A percentile compares a stretch with the other conserved stretches of the same genome.
These are phyloP conservation scores for Sclerotinia glacialis DNA, from an alignment of 2,329 filamentous ascomycete species.

Conservation along the genomic window DNA sequence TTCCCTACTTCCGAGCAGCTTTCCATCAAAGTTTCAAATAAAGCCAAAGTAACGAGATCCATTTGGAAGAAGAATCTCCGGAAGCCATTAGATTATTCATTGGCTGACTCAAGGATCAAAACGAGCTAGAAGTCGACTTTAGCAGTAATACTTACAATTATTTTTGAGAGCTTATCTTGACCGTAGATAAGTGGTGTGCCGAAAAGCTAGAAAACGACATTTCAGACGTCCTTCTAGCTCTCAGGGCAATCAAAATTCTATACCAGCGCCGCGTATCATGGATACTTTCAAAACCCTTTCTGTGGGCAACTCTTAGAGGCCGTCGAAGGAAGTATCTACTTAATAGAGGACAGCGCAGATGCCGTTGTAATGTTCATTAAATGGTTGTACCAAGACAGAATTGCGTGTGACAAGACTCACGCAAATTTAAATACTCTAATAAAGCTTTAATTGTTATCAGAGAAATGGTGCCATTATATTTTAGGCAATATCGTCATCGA, in stretches of 20 bases:
- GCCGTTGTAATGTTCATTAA: conserved; percentile 14
- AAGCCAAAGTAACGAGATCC: background rate
- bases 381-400: conserved; percentile 15
- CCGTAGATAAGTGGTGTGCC: background rate
- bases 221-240: background rate
- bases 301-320: background rate
- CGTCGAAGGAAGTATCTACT: background rate
- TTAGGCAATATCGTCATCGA: conserved; percentile 21
- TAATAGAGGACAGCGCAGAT: background rate
- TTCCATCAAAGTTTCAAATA: background rate
- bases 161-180: background rate
- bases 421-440: background rate
- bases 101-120: background rate
- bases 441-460: conserved; percentile 23
- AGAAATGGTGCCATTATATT: conserved; percentile 15
- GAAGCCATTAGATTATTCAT: background rate
- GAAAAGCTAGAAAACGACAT: background rate
- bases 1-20: background rate
- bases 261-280: background rate
- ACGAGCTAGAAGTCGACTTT: background rate
- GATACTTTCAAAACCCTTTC: background rate
- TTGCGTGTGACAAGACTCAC: background rate
- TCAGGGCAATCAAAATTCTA: background rate
- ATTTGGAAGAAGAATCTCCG: background rate
- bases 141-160: background rate